phyloP scores from a whole-genome alignment of 1,284 basidiomycete genomes.

The Irpex lacteus region DNA sequence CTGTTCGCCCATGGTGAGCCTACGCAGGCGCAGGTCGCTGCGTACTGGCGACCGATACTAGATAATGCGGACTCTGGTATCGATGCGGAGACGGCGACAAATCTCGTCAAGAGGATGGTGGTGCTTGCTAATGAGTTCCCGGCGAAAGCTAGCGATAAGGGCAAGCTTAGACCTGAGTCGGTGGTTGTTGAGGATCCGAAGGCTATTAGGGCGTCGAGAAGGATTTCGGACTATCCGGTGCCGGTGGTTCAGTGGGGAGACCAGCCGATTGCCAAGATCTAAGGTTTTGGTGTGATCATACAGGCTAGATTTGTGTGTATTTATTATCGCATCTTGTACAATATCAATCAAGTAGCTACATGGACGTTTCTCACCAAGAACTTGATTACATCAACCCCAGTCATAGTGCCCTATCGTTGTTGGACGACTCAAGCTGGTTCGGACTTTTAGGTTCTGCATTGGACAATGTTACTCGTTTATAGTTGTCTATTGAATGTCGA shows the following conservation, averaged over 20 bases:
- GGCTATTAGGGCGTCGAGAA: slow-evolving; percentile 66
- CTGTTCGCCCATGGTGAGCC: slow-evolving; percentile 47
- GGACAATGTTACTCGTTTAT: no score
- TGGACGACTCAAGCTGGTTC: no score
- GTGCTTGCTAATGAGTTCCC: slow-evolving; percentile 53
- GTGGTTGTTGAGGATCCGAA: slow-evolving; percentile 69
- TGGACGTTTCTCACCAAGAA: no score
- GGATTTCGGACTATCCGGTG: slow-evolving; percentile 47
- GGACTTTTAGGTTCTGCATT: no score
- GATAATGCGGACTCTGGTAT: slow-evolving; percentile 4
- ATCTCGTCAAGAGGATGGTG: slow-evolving; percentile 52
- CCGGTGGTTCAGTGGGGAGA: slow-evolving; percentile 70
- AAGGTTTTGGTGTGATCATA: slow-evolving; percentile 12
- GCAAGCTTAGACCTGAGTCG: slow-evolving; percentile 47
- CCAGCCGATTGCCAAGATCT: slow-evolving; percentile 50
- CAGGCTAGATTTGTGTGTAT: background rate
- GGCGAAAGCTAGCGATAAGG: slow-evolving; percentile 45
- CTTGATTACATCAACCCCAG: no score
- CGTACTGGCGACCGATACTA: slow-evolving; percentile 57
- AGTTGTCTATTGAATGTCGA: no score
- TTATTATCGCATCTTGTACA: background rate
- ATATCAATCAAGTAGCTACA: no score
- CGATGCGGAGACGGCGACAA: slow-evolving; percentile 41
- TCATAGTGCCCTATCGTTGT: no score
- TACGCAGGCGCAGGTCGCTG: slow-evolving; percentile 44